A percentile compares a stretch with the other conserved stretches of the same genome.
phyloP scores from a whole-genome alignment of 371 early-diverging fungal species.

The Edhazardia aedis region DNA sequence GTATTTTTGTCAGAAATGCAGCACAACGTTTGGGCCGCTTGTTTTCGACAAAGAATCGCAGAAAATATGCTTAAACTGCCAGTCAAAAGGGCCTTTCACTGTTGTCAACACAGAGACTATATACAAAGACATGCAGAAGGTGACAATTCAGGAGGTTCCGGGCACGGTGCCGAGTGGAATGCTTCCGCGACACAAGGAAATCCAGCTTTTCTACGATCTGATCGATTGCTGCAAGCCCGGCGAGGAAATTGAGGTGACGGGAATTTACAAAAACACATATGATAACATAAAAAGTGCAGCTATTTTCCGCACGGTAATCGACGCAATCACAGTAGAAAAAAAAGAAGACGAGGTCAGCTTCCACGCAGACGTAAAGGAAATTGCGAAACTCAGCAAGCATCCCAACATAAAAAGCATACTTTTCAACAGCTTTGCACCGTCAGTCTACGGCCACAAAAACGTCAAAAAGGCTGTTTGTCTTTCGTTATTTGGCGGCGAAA shows the following conservation, averaged over 20 bases:
- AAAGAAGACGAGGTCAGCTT: slow-evolving; percentile 62
- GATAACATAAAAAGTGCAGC: slow-evolving; percentile 82
- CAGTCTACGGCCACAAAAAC: slow-evolving; percentile 89
- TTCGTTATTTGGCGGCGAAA: slow-evolving; percentile 82
- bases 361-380: slow-evolving; percentile 62
- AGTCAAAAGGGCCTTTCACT: slow-evolving; percentile 68
- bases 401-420: slow-evolving; percentile 60
- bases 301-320: slow-evolving; percentile 76
- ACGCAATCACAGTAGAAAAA: slow-evolving; percentile 69
- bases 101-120: slow-evolving; percentile 74
- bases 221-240: slow-evolving; percentile 88
- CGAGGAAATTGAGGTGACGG: slow-evolving; percentile 87
- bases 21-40: slow-evolving; percentile 71
- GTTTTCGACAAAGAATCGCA: slow-evolving; percentile 69
- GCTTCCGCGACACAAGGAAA: slow-evolving; percentile 76
- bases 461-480: slow-evolving; percentile 80
- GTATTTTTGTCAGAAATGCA: slow-evolving; percentile 82
- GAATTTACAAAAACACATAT: slow-evolving; percentile 80
- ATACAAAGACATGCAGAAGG: slow-evolving; percentile 85
- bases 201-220: slow-evolving; percentile 78
- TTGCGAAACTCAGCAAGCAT: slow-evolving; percentile 57
- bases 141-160: slow-evolving; percentile 88
- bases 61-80: slow-evolving; percentile 71
- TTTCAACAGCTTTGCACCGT: slow-evolving; percentile 81
- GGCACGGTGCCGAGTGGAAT: slow-evolving; percentile 86